Evolutionary conservation across 2,329 filamentous ascomycete species (phyloP).

Genomic region (Dactylellina leptospora): DNA sequence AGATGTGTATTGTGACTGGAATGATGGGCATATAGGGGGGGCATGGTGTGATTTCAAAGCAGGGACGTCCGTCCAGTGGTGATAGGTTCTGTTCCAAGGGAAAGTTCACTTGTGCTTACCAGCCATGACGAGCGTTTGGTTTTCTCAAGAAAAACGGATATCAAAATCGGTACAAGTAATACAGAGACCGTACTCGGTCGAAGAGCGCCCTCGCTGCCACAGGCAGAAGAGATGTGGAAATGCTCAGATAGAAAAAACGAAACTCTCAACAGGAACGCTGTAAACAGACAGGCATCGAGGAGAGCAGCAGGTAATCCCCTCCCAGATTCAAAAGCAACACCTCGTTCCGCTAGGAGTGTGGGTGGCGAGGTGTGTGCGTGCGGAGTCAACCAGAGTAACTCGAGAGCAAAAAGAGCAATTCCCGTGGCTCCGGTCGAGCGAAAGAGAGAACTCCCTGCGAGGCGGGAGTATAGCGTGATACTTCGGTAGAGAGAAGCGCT

Average conservation of each 20-base stretch:
- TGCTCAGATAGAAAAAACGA: conserved; percentile 4
- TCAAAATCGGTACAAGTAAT: conserved; percentile 55
- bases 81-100: conserved; percentile 25
- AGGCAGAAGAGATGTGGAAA: conserved; percentile 24
- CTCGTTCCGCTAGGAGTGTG: neutral
- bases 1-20: conserved; percentile 3
- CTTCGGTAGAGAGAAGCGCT: neutral
- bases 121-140: conserved; percentile 65
- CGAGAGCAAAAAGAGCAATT: neutral
- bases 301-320: conserved; percentile 41
- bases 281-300: conserved; percentile 50
- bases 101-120: conserved; percentile 67
- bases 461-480: neutral
- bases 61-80: conserved; percentile 3
- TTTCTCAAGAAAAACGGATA: conserved; percentile 22
- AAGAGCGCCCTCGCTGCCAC: conserved; percentile 38
- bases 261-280: conserved; percentile 40
- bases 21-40: conserved; percentile 24
- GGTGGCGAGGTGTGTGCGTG: neutral
- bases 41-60: conserved; percentile 16
- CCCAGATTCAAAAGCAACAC: conserved; percentile 12
- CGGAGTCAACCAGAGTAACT: conserved; percentile 1
- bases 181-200: conserved; percentile 57
- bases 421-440: neutral
- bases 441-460: no score